Conservation (phyloP, 2,329 filamentous ascomycete genomes). For the Penicillium sp. region DNA sequence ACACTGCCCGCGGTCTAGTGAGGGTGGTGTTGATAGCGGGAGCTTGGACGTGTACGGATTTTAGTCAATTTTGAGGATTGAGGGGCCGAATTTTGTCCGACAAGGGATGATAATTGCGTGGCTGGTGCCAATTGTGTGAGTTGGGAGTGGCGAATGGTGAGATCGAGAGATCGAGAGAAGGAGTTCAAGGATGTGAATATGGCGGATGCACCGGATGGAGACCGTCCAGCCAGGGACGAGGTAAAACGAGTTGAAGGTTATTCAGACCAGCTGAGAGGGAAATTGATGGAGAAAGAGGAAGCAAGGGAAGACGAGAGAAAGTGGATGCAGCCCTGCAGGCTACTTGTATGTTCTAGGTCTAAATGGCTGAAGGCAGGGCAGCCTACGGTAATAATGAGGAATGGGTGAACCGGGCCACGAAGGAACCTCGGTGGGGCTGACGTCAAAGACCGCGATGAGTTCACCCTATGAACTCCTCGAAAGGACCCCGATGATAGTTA, state of each 20-base stretch:
- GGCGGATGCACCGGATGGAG: slow-evolving; percentile 1
- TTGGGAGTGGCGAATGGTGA: neutral
- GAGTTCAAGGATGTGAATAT: neutral
- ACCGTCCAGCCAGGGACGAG: slow-evolving; percentile 3
- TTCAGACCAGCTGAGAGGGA: slow-evolving; percentile 24
- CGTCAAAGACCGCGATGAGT: slow-evolving; percentile 13
- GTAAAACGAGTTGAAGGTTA: neutral
- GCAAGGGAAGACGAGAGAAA: neutral
- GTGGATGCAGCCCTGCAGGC: neutral
- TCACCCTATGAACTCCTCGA: neutral
- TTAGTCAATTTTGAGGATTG: neutral
- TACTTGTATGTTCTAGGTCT: slow-evolving; percentile 13
- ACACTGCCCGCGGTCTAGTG: neutral
- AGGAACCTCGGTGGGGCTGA: slow-evolving; percentile 14
- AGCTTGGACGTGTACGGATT: neutral
- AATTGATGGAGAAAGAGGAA: neutral
- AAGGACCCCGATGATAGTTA: neutral
- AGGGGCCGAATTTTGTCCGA: neutral
- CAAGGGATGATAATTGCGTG: neutral
- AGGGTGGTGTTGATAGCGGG: neutral
- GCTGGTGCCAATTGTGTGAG: neutral
- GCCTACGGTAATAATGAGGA: slow-evolving; percentile 16
- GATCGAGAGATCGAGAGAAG: neutral
- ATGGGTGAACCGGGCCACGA: slow-evolving; percentile 7
- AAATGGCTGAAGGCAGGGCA: neutral